phyloP scores from a whole-genome alignment of 2,329 filamentous ascomycete genomes.

The Myriangium duriaei region DNA sequence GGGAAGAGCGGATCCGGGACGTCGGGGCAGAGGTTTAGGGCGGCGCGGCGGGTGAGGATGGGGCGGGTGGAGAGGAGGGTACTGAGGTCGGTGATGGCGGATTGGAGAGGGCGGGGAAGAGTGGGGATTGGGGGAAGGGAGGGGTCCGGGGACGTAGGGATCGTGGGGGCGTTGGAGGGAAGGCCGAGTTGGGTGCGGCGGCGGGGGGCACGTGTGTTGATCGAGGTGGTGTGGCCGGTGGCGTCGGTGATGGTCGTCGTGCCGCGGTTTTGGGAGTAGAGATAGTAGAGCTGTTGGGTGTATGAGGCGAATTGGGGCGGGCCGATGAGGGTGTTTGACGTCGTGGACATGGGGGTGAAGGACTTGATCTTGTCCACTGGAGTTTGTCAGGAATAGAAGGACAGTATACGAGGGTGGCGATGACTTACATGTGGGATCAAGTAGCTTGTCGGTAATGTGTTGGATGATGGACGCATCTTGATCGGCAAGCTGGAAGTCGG shows the following conservation, averaged over 20 bases:
- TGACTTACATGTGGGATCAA: conserved; percentile 36
- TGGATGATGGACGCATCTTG: conserved; percentile 46
- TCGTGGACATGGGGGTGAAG: conserved; percentile 52
- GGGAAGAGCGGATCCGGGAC: conserved; percentile 48
- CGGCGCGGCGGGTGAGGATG: conserved; percentile 72
- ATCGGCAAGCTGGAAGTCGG: conserved; percentile 57
- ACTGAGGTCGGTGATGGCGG: conserved; percentile 52
- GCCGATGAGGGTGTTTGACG: conserved; percentile 48
- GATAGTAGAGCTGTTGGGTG: conserved; percentile 16
- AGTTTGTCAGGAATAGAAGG: too few relatives aligned
- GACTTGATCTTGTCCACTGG: conserved; percentile 46
- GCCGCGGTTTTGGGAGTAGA: conserved; percentile 12
- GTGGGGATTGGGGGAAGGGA: conserved; percentile 39
- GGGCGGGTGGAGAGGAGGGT: conserved; percentile 60
- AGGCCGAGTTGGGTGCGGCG: conserved; percentile 48
- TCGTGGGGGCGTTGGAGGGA: conserved; percentile 47
- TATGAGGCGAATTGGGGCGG: conserved; percentile 20
- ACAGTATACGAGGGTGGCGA: too few relatives aligned
- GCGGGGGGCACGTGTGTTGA: conserved; percentile 34
- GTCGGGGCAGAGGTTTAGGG: conserved; percentile 57
- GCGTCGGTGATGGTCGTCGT: conserved; percentile 10
- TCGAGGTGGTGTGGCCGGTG: conserved; percentile 8
- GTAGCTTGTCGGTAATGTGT: conserved; percentile 55
- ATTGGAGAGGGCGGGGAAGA: conserved; percentile 34
- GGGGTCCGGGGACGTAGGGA: conserved; percentile 49